Evolutionary conservation across 1,139 yeast species (phyloP).

Genomic region (Kodamaea derodonti): DNA sequence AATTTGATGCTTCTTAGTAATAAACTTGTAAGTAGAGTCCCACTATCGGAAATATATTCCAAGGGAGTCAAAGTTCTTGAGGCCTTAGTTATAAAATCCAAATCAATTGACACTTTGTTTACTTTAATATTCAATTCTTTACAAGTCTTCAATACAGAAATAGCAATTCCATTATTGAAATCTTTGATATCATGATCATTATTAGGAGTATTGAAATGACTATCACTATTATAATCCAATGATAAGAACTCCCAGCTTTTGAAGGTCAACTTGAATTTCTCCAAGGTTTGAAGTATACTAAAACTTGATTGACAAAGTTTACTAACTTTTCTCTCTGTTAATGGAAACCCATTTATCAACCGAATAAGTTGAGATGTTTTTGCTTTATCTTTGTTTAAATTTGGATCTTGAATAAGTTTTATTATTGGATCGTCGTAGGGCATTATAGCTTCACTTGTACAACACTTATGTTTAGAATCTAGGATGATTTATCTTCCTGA

Average conservation of each 20-base stretch:
- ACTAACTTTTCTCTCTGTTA: conserved; percentile 45
- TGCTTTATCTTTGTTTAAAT: conserved; percentile 40
- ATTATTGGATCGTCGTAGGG: conserved; percentile 43
- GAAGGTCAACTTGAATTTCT: conserved; percentile 43
- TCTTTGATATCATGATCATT: conserved; percentile 29
- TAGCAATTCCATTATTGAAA: conserved; percentile 47
- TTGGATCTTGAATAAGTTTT: conserved; percentile 45
- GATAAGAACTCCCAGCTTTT: conserved; percentile 58
- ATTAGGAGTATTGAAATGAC: conserved; percentile 28
- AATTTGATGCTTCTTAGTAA: conserved; percentile 46
- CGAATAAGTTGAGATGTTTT: conserved; percentile 39
- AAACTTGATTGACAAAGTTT: conserved; percentile 49
- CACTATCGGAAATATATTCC: conserved; percentile 55
- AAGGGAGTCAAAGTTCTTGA: conserved; percentile 39
- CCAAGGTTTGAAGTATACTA: conserved; percentile 46
- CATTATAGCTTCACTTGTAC: not conserved
- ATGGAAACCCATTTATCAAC: conserved; percentile 41
- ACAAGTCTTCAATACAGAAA: conserved; percentile 46
- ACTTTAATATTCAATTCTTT: conserved; percentile 43
- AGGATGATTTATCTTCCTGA: too few species aligned
- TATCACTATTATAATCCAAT: conserved; percentile 46
- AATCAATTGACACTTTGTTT: conserved; percentile 39
- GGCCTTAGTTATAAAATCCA: conserved; percentile 43
- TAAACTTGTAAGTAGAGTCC: conserved; percentile 52
- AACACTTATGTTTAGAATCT: too few species aligned